Evolutionary conservation across 331 rosid species (phyloP), one percentile per base, ranked within the genome.

Genomic region (Pyrus hybrid): DNA sequence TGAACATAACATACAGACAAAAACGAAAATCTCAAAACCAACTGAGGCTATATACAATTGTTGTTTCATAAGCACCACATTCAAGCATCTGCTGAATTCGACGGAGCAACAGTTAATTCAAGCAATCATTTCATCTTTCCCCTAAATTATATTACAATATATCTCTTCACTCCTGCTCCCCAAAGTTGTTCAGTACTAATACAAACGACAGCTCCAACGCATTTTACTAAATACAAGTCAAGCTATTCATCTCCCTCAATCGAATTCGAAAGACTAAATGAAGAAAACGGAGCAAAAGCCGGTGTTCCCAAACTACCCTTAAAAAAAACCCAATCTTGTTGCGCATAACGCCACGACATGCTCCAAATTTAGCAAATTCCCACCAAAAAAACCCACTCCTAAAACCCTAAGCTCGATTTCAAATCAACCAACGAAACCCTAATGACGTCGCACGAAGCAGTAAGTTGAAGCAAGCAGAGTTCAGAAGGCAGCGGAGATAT

Each of bases 341-440:
- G 67, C 21, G 63, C 76, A 49, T 67, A 35, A 21, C 73, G 18
- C 29, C 62, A 21, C 16, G 17, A 41, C 18, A 41, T 5, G 37
- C 2, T 64, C 80, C 80, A 79, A 70, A 71, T 30, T 63, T 33
- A 83, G 82, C 29, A 69, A 76, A 68, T 18, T 29, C 37, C 70
- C 62, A n/a, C 51, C 68, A n/a, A n/a, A 47, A 60, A 75, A 79
- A 4, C 71, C 53, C 65, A 63, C 71, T 53, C 32, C 80, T 67
- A 66, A 77, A 82, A 79, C 81, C 87, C 85, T 74, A 41, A 41
- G 45, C 45, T 10, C 67, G 18, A 76, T 63, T 76, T 22, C 76
- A 64, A 67, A 78, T 69, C 72, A 80, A 81, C 26, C 80, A 21
- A 51, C 7, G 67, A 13, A 28, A 56, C 73, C 23, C 80, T 45